Evolutionary conservation across 306 rosid species (phyloP).

Genomic region (Cyclanthera cordifolia): DNA sequence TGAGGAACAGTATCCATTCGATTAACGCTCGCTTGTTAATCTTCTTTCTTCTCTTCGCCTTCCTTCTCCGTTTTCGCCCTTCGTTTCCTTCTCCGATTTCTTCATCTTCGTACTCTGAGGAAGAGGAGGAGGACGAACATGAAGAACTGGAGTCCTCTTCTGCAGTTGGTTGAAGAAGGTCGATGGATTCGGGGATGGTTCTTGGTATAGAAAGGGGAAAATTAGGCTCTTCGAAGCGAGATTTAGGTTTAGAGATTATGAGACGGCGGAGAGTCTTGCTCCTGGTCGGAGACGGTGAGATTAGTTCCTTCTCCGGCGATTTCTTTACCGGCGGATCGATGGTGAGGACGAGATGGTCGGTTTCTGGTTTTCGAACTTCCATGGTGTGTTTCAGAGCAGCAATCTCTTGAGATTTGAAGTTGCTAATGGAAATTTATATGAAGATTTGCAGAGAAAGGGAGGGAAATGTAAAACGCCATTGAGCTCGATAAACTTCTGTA

Average conservation of each 20-base stretch:
- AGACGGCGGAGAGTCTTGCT: constrained; percentile 26
- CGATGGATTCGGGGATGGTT: constrained; percentile 19
- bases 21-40: constrained; percentile 29
- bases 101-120: constrained; percentile 20
- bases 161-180: neutral
- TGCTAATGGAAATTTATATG: neutral
- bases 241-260: constrained; percentile 31
- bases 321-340: constrained; percentile 22
- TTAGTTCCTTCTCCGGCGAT: constrained; percentile 7
- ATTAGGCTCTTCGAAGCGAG: constrained; percentile 32
- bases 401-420: no score
- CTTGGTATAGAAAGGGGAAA: constrained; percentile 13
- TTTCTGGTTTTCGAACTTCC: constrained; percentile 1
- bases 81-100: constrained; percentile 18
- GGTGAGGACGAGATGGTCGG: constrained; percentile 23
- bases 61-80: constrained; percentile 8
- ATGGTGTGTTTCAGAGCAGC: neutral
- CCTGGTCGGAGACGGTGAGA: neutral
- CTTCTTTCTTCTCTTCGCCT: constrained; percentile 15
- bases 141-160: neutral
- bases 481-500: no score
- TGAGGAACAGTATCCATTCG: constrained; percentile 32
- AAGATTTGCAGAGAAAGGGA: neutral
- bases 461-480: no score
- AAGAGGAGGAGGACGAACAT: constrained; percentile 14